phyloP scores from a whole-genome alignment of 345 rosid species.

The Sisymbrium altissimum region DNA sequence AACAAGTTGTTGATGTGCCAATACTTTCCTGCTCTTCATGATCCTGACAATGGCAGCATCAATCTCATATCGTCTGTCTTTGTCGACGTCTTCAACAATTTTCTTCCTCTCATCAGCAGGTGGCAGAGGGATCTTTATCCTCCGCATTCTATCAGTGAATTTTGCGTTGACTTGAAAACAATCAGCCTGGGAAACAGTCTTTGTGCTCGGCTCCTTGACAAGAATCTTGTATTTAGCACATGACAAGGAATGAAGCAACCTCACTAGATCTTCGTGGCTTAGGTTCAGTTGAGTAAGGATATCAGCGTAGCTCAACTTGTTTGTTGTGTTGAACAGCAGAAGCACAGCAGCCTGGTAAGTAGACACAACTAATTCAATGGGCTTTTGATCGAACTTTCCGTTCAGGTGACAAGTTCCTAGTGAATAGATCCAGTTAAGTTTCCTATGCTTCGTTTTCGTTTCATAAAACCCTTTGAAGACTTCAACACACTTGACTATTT shows the following conservation, averaged over 20 bases:
- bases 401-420: slow-evolving; percentile 59
- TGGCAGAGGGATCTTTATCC: slow-evolving; percentile 98
- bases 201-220: slow-evolving; percentile 57
- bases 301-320: slow-evolving; percentile 75
- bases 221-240: slow-evolving; percentile 86
- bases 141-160: slow-evolving; percentile 86
- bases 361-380: slow-evolving; percentile 55
- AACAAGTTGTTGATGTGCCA: slow-evolving; percentile 84
- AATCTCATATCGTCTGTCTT: slow-evolving; percentile 84
- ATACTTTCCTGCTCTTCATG: slow-evolving; percentile 87
- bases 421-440: slow-evolving; percentile 68
- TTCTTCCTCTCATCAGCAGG: slow-evolving; percentile 91
- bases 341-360: slow-evolving; percentile 89
- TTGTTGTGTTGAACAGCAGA: slow-evolving; percentile 76
- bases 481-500: slow-evolving; percentile 78
- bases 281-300: slow-evolving; percentile 79
- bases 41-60: slow-evolving; percentile 98
- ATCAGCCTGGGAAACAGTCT: slow-evolving; percentile 54
- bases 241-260: slow-evolving; percentile 87
- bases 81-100: slow-evolving; percentile 89
- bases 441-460: slow-evolving; percentile 50
- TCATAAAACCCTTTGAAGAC: slow-evolving; percentile 57
- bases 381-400: slow-evolving; percentile 57
- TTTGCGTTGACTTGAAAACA: slow-evolving; percentile 67
- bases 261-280: slow-evolving; percentile 74